Base-by-base conservation (phyloP, 2,329 filamentous ascomycete genomes). In the Fusarium incarnatum region DNA sequence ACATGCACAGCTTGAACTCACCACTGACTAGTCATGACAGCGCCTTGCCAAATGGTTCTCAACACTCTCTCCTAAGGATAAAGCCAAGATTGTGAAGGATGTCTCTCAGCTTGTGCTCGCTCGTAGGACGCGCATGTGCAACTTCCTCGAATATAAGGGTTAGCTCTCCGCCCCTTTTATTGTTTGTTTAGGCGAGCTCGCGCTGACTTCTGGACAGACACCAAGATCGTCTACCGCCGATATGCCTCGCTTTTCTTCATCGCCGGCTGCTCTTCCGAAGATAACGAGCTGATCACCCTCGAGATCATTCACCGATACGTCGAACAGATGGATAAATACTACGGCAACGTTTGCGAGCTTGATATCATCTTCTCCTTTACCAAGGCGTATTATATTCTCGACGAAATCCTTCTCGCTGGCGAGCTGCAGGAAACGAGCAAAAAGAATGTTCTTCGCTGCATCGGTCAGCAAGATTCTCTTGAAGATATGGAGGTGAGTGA, bases 281-380 rank as follows among this genome's bases (percentile, higher is more conserved):
- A 99, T 83, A 99, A 99, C 83, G 96, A 99, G 80, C 86, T 99
- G 78, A 98, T 98, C 80, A 97, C 94, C 25, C 93, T 99, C 79
- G 96, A 99, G 82, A 94, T 99, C 79, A 97, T 99, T 77, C 96
- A 99, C 82, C 94, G 96, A 83, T 99, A 99, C 81, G 96, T 99
- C 79, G 96, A 99, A 83, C 96, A 99, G 84, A 99, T 99, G 96
- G 96, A 99, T 87, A 99, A 99, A 82, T 99, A 99, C 85, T 99
- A 98, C 82, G 96, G 96, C 81, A 99, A 99, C 81, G 96, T 99
- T 64, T 99, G 96, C 90, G 96, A 99, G 84, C 89, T 99, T 71
- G 94, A 98, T 81, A 98, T 98, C 83, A 99, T 99, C 81, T 99
- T 99, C 88, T 98, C 97, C 80, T 99, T 99, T 81, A 97, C 97